Base-by-base conservation (phyloP, 1,284 basidiomycete genomes). In the Tilletia horrida region DNA sequence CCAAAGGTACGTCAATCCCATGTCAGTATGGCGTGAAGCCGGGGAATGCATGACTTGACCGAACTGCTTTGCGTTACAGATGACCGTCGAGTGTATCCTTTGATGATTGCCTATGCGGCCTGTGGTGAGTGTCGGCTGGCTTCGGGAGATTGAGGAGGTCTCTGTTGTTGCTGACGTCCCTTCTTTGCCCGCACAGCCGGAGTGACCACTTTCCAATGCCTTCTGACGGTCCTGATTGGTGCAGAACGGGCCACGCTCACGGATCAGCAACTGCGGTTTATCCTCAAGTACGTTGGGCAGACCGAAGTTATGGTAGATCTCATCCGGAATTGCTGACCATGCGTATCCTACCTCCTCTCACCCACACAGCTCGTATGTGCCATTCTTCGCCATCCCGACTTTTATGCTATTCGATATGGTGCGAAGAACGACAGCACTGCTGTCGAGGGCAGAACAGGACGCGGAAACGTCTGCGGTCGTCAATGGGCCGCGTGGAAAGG, bases 121-220 rank as follows among this genome's bases (percentile, higher is more conserved):
- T 62, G 68, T 21, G 69, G 64, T 59, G 40, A 61, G 66, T 50
- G 13, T 16, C 6, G 3, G 9, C 6, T 13, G 25, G 29, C 27
- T 43, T 21, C 3, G 7, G 9, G 14, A 29, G 52, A 25, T 25
- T 6, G 25, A 16, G 35, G 29, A 14, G 2, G 21, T 3, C 8
- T 23, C 40, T 8, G n/a, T n/a, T n/a, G n/a, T 52, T 21, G 13
- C 50, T 52, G 2, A 52, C 27, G 21, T 25, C n/a, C n/a, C 6
- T 52, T 14, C 27, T 3, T 25, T 13, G 13, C 23, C 27, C 27
- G n/a, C 11, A 14, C 66, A 65, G 67, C 67, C 2, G 43, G 55
- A 43, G 66, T 71, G n/a, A 69, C 70, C 16, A 71, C 70, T 23
- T 29, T 69, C 48, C 67, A 71, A 55, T 71, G 70, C 62, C 63